Percentiles rank a stretch among this genome's conserved stretches.
phyloP scores from a whole-genome alignment of 768 basidiomycete genomes.

The Trametes sanguinea region DNA sequence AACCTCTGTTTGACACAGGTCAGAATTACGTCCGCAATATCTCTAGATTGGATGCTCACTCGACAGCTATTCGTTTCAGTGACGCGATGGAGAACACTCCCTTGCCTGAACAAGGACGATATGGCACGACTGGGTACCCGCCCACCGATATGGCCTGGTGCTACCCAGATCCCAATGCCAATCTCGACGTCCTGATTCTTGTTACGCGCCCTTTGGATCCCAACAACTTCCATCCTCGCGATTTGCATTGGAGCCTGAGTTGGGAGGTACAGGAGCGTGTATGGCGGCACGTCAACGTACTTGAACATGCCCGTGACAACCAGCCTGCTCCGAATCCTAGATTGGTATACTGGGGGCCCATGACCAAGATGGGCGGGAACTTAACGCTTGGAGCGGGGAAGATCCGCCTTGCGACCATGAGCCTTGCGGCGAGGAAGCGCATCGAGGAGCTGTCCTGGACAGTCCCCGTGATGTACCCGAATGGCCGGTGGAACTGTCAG shows the following conservation, averaged over 20 bases:
- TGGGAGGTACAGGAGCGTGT: neutral
- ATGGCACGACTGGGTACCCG: too few species aligned
- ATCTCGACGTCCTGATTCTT: too few species aligned
- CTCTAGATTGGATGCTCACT: too few species aligned
- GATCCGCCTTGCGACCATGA: neutral
- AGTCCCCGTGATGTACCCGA: neutral
- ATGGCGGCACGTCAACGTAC: constrained; percentile 4
- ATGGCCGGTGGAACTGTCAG: constrained; percentile 4
- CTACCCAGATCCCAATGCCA: too few species aligned
- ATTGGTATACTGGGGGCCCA: constrained; percentile 3
- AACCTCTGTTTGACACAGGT: too few species aligned
- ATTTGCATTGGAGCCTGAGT: neutral
- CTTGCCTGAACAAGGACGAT: too few species aligned
- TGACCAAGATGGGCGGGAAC: constrained; percentile 2
- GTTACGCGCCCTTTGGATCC: too few species aligned
- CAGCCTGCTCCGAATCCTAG: neutral
- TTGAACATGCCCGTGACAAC: neutral
- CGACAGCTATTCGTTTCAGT: too few species aligned
- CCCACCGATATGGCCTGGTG: too few species aligned
- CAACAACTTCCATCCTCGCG: neutral
- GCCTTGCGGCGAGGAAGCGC: neutral
- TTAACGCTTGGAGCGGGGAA: too few species aligned
- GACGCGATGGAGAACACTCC: too few species aligned
- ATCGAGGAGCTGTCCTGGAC: neutral
- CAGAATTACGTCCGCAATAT: too few species aligned